phyloP scores from a whole-genome alignment of 129 eudicot species.

The Apium graveolens region DNA sequence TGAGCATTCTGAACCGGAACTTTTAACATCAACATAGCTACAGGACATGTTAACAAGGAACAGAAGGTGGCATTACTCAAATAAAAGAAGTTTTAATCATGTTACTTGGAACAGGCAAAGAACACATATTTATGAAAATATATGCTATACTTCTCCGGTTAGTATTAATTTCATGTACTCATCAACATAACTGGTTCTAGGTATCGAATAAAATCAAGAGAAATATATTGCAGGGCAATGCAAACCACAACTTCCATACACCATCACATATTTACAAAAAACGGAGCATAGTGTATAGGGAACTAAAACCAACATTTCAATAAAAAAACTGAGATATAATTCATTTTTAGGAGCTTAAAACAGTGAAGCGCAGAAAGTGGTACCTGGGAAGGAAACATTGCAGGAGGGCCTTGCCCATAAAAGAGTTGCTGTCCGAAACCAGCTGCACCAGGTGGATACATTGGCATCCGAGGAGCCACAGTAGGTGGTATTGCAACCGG shows the following conservation, averaged over 20 bases:
- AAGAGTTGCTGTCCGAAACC: conserved; percentile 82
- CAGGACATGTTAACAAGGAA: not conserved
- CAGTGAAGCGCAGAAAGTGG: not conserved
- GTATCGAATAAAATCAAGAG: not conserved
- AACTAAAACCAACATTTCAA: not conserved
- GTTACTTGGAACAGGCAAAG: not conserved
- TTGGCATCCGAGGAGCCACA: conserved; percentile 80
- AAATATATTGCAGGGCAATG: not conserved
- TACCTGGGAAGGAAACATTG: conserved; percentile 81
- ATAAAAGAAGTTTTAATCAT: too few relatives aligned
- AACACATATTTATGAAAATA: too few relatives aligned
- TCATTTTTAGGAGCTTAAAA: not conserved
- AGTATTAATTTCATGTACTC: too few relatives aligned
- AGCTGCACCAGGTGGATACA: conserved; percentile 83
- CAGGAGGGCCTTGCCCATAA: conserved; percentile 80
- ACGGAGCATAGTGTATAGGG: not conserved
- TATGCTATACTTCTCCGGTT: too few relatives aligned
- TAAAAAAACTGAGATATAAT: not conserved
- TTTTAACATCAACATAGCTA: not conserved
- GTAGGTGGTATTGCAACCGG: conserved; percentile 82
- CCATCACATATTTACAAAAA: not conserved
- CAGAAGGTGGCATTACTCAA: not conserved
- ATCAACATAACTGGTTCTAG: not conserved
- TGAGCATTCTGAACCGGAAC: not conserved
- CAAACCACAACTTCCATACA: not conserved